A percentile compares a stretch with the other conserved stretches of the same genome.
phyloP scores from a whole-genome alignment of 257 asterid species.

The Linderniella brevidens region DNA sequence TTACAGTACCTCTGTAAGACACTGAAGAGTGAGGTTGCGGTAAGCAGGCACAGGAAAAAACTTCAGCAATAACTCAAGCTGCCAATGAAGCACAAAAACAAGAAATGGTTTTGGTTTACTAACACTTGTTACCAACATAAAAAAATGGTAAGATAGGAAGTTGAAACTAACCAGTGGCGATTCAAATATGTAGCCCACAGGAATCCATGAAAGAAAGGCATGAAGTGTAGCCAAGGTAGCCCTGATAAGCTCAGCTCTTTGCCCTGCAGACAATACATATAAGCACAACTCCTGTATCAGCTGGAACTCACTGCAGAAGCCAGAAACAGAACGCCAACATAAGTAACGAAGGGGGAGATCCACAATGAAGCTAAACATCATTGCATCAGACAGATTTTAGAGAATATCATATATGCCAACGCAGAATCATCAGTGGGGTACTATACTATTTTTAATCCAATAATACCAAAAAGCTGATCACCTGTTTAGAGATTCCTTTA shows the following conservation, averaged over 20 bases:
- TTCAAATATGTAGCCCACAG: slow-evolving; percentile 92
- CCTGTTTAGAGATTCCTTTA: slow-evolving; percentile 90
- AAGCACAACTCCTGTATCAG: slow-evolving; percentile 91
- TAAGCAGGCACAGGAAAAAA: slow-evolving; percentile 66
- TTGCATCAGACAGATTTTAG: too few relatives aligned
- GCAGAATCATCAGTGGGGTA: too few relatives aligned
- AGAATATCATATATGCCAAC: too few relatives aligned
- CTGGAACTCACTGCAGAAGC: slow-evolving; percentile 79
- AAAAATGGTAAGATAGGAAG: background rate
- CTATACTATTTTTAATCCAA: too few relatives aligned
- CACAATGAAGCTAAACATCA: too few relatives aligned
- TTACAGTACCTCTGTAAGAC: slow-evolving; percentile 70
- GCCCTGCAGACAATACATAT: slow-evolving; percentile 82
- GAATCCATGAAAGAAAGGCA: slow-evolving; percentile 98
- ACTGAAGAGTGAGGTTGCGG: slow-evolving; percentile 87
- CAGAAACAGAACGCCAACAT: too few relatives aligned
- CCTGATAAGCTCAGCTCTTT: slow-evolving; percentile 87
- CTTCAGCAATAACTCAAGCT: slow-evolving; percentile 78
- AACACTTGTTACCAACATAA: too few relatives aligned
- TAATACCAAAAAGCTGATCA: too few relatives aligned
- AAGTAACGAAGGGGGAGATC: too few relatives aligned
- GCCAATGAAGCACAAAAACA: slow-evolving; percentile 10
- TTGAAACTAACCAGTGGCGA: slow-evolving; percentile 69
- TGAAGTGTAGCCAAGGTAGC: slow-evolving; percentile 90
- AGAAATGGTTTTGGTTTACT: background rate